Percentiles rank a stretch among this genome's conserved stretches.
phyloP scores from a whole-genome alignment of 805 yeast species.

The Wickerhamomyces canadensis region DNA sequence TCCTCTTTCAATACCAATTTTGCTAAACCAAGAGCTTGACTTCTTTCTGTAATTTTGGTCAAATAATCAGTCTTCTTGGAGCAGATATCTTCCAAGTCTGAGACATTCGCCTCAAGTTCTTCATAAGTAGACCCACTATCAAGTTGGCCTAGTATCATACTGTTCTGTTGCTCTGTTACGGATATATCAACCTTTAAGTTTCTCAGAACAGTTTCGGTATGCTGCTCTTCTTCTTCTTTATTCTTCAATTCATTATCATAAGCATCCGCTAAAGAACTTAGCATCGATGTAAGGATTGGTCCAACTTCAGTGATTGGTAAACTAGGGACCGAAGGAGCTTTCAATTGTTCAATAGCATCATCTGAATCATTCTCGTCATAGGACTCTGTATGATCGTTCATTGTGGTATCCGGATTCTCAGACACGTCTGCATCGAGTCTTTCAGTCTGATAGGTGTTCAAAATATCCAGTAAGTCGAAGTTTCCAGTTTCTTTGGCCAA shows the following conservation, averaged over 20 bases:
- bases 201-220: slow-evolving; percentile 38
- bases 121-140: slow-evolving; percentile 16
- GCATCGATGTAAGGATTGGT: slow-evolving; percentile 28
- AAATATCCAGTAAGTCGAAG: slow-evolving; percentile 34
- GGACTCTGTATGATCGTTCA: slow-evolving; percentile 4
- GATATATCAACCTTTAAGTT: slow-evolving; percentile 37
- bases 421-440: background rate
- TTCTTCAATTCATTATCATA: slow-evolving; percentile 50
- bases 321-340: slow-evolving; percentile 12
- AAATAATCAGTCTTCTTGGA: slow-evolving; percentile 29
- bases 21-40: slow-evolving; percentile 59
- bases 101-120: slow-evolving; percentile 12
- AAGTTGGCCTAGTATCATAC: slow-evolving; percentile 22
- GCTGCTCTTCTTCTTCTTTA: slow-evolving; percentile 48
- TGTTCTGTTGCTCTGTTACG: slow-evolving; percentile 27
- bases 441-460: slow-evolving; percentile 30
- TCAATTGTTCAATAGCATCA: background rate
- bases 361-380: slow-evolving; percentile 7
- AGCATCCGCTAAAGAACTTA: slow-evolving; percentile 41
- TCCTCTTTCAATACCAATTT: slow-evolving; percentile 54
- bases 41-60: slow-evolving; percentile 47
- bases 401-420: slow-evolving; percentile 2
- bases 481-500: slow-evolving; percentile 60
- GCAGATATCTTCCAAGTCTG: slow-evolving; percentile 15
- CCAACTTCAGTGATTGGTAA: slow-evolving; percentile 23